Base-by-base conservation (phyloP, 2,329 filamentous ascomycete genomes). In the Aspergillus udagawae region DNA sequence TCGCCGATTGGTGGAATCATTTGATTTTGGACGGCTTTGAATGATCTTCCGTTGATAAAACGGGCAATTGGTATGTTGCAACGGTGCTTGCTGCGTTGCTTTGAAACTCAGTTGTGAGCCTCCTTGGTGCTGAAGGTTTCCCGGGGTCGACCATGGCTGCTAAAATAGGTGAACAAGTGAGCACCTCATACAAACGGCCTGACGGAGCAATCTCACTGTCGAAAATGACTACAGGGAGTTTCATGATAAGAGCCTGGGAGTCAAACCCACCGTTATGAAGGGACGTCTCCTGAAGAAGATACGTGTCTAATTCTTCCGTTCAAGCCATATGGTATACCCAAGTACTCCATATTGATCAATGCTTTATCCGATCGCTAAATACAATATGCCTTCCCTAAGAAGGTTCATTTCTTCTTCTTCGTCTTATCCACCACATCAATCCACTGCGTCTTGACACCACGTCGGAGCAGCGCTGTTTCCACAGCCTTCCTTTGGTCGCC, bases 401-500 rank as follows among this genome's bases (percentile, higher is more conserved):
- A 47, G 25, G 52, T 7, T 29, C 66, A 77, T 72, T 86, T 86
- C 75, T 87, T 87, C 62, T 83, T 83, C 73, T 87, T 86, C 4
- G 83, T 86, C 75, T 88, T 89, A 69, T 89, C 86, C 56, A 86
- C 71, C n/a, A 87, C 75, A 48, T 86, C 83, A 28, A 89, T 76
- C 83, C 84, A 88, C 59, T 81, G 79, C 57, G 73, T 75, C 56
- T 79, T 79, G 3, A 89, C 75, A 0, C 86, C 86, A 58, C 85
- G 78, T 67, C 79, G 81, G 58, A 80, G 80, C 63, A 89, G 69
- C 28, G 84, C 83, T 63, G 82, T 83, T 49, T 85, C 75, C 20
- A 89, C 77, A 17, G 81, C 82, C 59, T 83, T 82, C 56, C 80
- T 82, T 73, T 89, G 86, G 58, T 86, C 85, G 1, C 86, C 86